Conservation (phyloP, 2,329 filamentous ascomycete species). For the Fusarium subglutinans region DNA sequence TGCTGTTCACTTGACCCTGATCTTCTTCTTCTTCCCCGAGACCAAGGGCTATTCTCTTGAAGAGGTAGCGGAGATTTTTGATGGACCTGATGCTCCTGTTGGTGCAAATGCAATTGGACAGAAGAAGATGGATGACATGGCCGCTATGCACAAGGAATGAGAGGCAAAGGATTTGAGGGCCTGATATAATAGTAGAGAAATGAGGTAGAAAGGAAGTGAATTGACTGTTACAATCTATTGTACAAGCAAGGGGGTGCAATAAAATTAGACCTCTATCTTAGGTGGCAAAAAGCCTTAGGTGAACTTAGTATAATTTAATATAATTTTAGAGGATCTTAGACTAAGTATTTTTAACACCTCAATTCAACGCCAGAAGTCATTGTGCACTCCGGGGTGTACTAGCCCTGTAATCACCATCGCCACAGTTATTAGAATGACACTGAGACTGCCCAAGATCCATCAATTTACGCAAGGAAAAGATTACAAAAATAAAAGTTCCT, state of each 20-base stretch:
- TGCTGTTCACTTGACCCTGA: conserved; percentile 26
- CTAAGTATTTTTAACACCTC: no score
- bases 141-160: not conserved
- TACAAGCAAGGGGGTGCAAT: not conserved
- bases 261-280: no score
- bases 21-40: conserved; percentile 45
- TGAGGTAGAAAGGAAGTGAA: not conserved
- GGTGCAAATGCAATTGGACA: conserved; percentile 34
- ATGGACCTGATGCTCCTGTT: conserved; percentile 30
- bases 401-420: no score
- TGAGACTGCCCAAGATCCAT: not conserved
- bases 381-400: no score
- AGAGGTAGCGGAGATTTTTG: conserved; percentile 39
- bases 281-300: no score
- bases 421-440: not conserved
- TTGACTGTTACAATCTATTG: not conserved
- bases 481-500: not conserved
- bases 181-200: not conserved
- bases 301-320: no score
- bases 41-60: conserved; percentile 37
- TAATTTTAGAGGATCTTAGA: no score
- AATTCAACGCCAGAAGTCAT: no score
- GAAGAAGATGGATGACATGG: conserved; percentile 20
- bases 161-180: not conserved
- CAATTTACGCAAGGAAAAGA: not conserved